phyloP scores from a whole-genome alignment of 305 asterid genomes.

The Fraxinus velutina region DNA sequence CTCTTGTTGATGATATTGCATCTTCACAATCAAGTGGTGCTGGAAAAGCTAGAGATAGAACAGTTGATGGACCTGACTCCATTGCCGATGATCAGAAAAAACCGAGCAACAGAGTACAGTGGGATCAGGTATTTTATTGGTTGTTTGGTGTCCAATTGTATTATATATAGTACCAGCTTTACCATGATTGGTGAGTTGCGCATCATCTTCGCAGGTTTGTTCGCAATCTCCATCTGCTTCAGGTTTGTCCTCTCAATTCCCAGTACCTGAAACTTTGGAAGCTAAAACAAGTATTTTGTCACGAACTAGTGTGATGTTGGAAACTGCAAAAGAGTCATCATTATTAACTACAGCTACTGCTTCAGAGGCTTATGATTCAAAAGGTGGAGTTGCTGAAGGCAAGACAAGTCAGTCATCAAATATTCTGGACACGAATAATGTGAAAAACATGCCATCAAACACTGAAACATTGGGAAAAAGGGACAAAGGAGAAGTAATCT shows the following conservation, averaged over 20 bases:
- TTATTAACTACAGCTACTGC: conserved; percentile 29
- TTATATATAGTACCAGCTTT: conserved; percentile 3
- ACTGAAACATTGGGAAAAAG: conserved; percentile 21
- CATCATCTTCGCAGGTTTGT: conserved; percentile 34
- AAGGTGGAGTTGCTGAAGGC: conserved; percentile 20
- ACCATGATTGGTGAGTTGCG: conserved; percentile 10
- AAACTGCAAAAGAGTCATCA: conserved; percentile 27
- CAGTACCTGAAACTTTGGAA: conserved; percentile 31
- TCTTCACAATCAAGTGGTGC: conserved; percentile 22
- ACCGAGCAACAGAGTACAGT: conserved; percentile 29
- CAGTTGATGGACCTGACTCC: conserved; percentile 27
- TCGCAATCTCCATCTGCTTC: conserved; percentile 23
- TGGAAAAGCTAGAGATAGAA: conserved; percentile 28
- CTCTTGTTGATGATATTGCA: conserved; percentile 23
- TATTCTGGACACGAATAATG: conserved; percentile 18
- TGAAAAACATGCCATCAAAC: conserved; percentile 23
- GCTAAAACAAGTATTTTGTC: conserved; percentile 30
- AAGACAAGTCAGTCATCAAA: conserved; percentile 17
- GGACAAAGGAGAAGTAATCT: conserved; percentile 31
- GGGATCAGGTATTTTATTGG: conserved; percentile 41
- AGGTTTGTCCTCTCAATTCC: conserved; percentile 29
- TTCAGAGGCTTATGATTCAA: conserved; percentile 26
- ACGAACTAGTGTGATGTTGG: conserved; percentile 27
- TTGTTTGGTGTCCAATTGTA: conserved; percentile 8
- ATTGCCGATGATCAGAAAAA: conserved; percentile 26